Evolutionary conservation across 73 alveolate species (phyloP), one percentile per base, ranked within the genome.

Genomic region (Blepharisma stoltei): DNA sequence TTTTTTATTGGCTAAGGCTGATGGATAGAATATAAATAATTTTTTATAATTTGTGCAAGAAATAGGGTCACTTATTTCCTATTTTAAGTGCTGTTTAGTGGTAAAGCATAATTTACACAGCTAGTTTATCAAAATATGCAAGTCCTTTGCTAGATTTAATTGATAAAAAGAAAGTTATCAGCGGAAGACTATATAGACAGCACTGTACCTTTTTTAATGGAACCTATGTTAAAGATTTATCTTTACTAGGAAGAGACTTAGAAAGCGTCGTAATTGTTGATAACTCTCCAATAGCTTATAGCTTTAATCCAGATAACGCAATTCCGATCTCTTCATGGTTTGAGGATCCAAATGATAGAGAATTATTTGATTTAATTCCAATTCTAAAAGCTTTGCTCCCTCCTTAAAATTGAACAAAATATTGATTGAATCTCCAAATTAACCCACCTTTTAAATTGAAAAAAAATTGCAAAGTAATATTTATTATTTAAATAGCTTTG

Each of bases 51-150:
- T n/a, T n/a, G n/a, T n/a, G n/a, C n/a, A n/a, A n/a, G n/a, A n/a
- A n/a, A n/a, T n/a, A n/a, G n/a, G n/a, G n/a, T n/a, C n/a, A n/a
- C n/a, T n/a, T n/a, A n/a, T n/a, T n/a, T n/a, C n/a, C n/a, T n/a
- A n/a, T n/a, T n/a, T n/a, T n/a, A n/a, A n/a, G n/a, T n/a, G n/a
- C n/a, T n/a, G n/a, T n/a, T n/a, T n/a, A n/a, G n/a, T n/a, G n/a
- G n/a, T n/a, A n/a, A n/a, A n/a, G n/a, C n/a, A n/a, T 88, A 11
- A 80, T 88, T 38, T 88, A 80, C 52, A 88, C 92, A 1, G 95
- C 95, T 7, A 77, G 89, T 6, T 81, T 85, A 46, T 78, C 92
- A n/a, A 84, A 88, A 79, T 93, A 93, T 80, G 98, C 97, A 6
- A 89, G 89, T 23, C 97, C 96, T 0, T 76, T 93, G 55, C 55